Evolutionary conservation across 441 rosid species (phyloP), one percentile per base, ranked within the genome.

Genomic region (Adansonia gregorii): DNA sequence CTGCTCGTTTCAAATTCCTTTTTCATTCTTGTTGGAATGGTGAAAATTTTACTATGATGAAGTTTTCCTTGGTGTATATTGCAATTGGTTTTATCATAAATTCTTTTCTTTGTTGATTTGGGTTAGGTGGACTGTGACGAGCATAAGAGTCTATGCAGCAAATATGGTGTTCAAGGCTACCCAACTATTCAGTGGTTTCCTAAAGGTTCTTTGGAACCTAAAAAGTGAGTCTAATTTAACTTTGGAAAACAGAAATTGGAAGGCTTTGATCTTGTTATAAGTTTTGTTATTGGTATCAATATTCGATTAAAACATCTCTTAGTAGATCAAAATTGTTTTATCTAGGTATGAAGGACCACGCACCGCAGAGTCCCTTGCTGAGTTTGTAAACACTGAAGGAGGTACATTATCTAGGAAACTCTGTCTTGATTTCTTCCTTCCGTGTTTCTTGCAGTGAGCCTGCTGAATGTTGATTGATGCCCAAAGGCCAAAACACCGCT

Each of bases 111-210:
- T 58, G 3, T 27, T 58, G 12, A 52, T 11, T 8, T 66, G 49
- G 49, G 8, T 7, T 80, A 93, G 99, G 97, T 95, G 79, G 97
- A 95, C 80, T 95, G 98, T 78, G 98, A 95, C 48, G 97, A 91
- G 78, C 97, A 94, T 35, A 94, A 94, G 85, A 83, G 86, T 69
- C 12, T 93, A 24, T 95, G 99, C 79, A 83, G 89, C 85, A 96
- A 91, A 78, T 90, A 89, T 78, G 97, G 95, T 27, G 95, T 94
- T 79, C 83, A 90, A 78, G 98, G 99, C 48, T 94, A 91, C 78
- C 99, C 99, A 9, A 90, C 98, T 2, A 64, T 96, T 78, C 92
- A 94, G n/a, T 96, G 99, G 99, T 96, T 96, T 84, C 93, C 97
- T 31, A 95, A 92, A 84, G 97, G 98, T 63, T 89, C 97, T 71